These are phyloP conservation scores for Nannizzia gypsea DNA, from an alignment of 2,329 filamentous ascomycete species.

Conservation along the genomic window DNA sequence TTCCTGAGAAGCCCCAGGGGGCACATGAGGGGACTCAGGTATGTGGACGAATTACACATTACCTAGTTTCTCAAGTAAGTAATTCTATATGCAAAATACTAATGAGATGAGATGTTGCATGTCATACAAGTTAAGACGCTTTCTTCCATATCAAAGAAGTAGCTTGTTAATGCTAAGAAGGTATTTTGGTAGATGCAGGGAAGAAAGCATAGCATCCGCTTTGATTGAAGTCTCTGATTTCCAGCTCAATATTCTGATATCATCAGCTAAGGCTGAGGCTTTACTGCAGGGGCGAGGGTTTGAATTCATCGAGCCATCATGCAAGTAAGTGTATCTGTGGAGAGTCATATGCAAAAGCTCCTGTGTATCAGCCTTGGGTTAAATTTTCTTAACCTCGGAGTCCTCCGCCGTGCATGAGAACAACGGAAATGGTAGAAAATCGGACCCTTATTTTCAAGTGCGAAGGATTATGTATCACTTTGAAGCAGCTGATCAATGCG, in stretches of 20 bases:
- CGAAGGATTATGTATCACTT: not conserved
- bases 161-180: not conserved
- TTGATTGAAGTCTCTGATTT: not conserved
- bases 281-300: not conserved
- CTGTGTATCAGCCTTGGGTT: constrained; percentile 1
- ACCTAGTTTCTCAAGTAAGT: not conserved
- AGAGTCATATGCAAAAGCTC: not conserved
- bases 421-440: not conserved
- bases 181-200: not conserved
- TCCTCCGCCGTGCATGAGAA: not conserved
- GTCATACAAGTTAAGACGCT: not conserved
- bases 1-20: not conserved
- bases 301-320: not conserved
- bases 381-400: not conserved
- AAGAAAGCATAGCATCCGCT: not conserved
- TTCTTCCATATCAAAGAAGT: not conserved
- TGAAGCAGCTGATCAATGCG: not conserved
- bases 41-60: not conserved
- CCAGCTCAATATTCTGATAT: not conserved
- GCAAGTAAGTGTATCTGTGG: not conserved
- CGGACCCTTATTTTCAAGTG: not conserved
- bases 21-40: not conserved
- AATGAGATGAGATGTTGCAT: not conserved
- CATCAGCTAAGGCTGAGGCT: not conserved
- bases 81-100: not conserved